These are phyloP conservation scores for Raphanus raphanistrum DNA, from an alignment of 345 rosid genomes.

Conservation along the genomic window DNA sequence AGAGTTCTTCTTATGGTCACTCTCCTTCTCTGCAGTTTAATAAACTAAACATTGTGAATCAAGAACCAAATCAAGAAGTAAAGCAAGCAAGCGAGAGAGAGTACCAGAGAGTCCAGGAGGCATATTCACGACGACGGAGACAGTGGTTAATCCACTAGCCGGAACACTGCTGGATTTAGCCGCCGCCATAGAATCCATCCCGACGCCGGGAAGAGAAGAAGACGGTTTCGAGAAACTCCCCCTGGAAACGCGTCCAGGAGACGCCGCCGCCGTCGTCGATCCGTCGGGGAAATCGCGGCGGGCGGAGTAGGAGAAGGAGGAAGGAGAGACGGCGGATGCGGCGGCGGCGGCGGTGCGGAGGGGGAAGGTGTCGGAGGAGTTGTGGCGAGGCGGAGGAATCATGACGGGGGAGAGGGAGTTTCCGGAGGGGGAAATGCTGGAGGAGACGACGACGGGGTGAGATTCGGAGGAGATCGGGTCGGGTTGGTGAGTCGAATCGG, in stretches of 20 bases:
- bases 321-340: conserved; percentile 43
- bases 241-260: conserved; percentile 45
- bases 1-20: conserved; percentile 48
- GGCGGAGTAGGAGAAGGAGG: conserved; percentile 43
- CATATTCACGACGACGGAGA: conserved; percentile 61
- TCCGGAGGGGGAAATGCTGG: conserved; percentile 55
- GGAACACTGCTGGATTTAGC: conserved; percentile 67
- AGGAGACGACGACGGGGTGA: conserved; percentile 38
- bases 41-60: conserved; percentile 8
- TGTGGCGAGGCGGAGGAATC: conserved; percentile 87
- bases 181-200: conserved; percentile 41
- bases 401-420: conserved; percentile 81
- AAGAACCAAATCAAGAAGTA: neutral
- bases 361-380: conserved; percentile 52
- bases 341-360: conserved; percentile 36
- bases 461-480: conserved; percentile 42
- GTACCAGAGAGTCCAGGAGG: conserved; percentile 62
- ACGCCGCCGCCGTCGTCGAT: conserved; percentile 32
- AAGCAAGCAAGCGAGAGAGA: neutral
- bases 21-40: conserved; percentile 54
- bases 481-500: conserved; percentile 52
- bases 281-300: conserved; percentile 43
- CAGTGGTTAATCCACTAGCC: conserved; percentile 63
- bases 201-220: conserved; percentile 46
- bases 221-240: conserved; percentile 40